Evolutionary conservation across 2,329 filamentous ascomycete species (phyloP), one percentile per base, ranked within the genome.

Genomic region (Penicillium sp.): DNA sequence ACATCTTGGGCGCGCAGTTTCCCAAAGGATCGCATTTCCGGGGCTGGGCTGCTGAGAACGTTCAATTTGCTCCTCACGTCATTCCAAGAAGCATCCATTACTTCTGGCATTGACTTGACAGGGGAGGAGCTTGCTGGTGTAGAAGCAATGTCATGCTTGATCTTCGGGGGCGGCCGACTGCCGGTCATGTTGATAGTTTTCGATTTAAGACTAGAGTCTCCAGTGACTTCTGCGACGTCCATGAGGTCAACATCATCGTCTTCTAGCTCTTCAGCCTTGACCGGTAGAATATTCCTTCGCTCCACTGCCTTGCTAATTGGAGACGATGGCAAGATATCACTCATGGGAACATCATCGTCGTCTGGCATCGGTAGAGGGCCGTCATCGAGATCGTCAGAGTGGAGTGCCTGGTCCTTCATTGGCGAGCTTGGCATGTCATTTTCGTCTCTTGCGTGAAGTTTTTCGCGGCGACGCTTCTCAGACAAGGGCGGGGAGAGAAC

Each of bases 71-170:
- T 86, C 8, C 90, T 93, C 47, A 99, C 86, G 56, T 90, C 83
- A 65, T 92, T 96, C 93, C 94, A 97, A 1, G 91, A 86, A 1
- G 93, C 84, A 77, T 97, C 91, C 27, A 96, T 82, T 21, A 81
- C 76, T 23, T 85, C 77, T 15, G 84, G 80, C 1, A 83, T 73
- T 7, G 83, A 78, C 63, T 87, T 86, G 8, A 81, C 78, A 17
- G 91, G 91, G 17, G 92, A 96, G 4, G 92, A 96, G 70, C 83
- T 90, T 43, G 81, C 82, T 4, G 91, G 91, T 1, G 88, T 85
- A 5, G 90, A 87, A 63, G 89, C 86, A 3, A 84, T 78, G 36
- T 84, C 75, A 73, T 93, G 90, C 66, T 88, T 82, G 25, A 89
- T 78, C 73, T 89, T 96, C 66, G 90, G 91, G 36, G 87, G 83